Conservation (phyloP, 768 basidiomycete species). For the Gautieria morchelliformis region DNA sequence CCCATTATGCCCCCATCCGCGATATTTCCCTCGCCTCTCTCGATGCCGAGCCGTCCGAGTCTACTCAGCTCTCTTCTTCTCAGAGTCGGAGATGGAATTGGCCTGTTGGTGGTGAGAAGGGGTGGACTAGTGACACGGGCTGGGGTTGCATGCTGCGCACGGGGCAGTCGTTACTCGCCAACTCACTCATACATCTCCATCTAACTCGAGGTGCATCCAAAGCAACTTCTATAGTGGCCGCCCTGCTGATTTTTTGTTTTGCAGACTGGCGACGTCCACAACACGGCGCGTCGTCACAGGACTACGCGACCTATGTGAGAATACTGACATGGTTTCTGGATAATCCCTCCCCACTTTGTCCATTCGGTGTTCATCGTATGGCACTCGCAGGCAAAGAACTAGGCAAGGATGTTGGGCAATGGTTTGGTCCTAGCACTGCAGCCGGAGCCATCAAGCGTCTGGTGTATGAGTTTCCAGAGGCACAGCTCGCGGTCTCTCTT, state of each 20-base stretch:
- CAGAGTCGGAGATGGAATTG: slow-evolving; percentile 52
- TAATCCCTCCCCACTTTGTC: slow-evolving; percentile 70
- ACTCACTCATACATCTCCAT: slow-evolving; percentile 66
- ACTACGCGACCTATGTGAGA: slow-evolving; percentile 81
- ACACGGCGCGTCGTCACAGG: slow-evolving; percentile 43
- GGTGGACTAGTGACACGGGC: slow-evolving; percentile 76
- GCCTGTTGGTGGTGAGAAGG: slow-evolving; percentile 56
- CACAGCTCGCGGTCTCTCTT: slow-evolving; percentile 70
- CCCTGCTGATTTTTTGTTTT: not conserved
- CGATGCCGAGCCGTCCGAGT: slow-evolving; percentile 22
- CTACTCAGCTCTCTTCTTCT: slow-evolving; percentile 27
- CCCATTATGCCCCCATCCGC: slow-evolving; percentile 74
- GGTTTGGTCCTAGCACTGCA: slow-evolving; percentile 98
- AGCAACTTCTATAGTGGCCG: not conserved
- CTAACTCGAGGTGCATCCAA: slow-evolving; percentile 54
- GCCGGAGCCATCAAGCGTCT: slow-evolving; percentile 92
- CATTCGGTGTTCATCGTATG: slow-evolving; percentile 95
- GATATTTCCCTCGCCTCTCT: slow-evolving; percentile 43
- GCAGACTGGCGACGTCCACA: slow-evolving; percentile 82
- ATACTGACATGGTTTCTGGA: slow-evolving; percentile 95
- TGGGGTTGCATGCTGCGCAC: slow-evolving; percentile 93
- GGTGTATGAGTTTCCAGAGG: slow-evolving; percentile 68
- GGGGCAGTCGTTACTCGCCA: slow-evolving; percentile 76
- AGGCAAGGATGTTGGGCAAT: slow-evolving; percentile 91
- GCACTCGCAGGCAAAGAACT: slow-evolving; percentile 90